Evolutionary conservation across 306 rosid genomes (phyloP).

Genomic region (Delonix regia): DNA sequence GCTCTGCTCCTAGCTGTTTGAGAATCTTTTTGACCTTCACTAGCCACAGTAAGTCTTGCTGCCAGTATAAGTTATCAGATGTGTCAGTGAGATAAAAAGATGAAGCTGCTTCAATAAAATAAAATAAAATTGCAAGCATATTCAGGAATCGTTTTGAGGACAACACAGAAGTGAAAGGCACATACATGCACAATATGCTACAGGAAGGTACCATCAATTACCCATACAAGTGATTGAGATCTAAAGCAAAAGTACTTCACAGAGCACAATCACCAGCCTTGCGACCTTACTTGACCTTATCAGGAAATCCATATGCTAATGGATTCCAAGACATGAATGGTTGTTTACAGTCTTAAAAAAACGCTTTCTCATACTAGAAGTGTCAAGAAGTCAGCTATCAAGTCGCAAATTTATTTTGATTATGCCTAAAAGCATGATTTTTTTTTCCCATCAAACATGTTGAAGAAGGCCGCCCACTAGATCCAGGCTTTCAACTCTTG

Average conservation of each 20-base stretch:
- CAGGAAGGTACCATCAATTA: background rate
- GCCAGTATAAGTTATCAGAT: slow-evolving; percentile 13
- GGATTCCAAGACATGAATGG: too few relatives aligned
- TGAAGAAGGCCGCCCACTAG: background rate
- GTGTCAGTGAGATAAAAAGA: background rate
- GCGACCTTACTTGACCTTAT: background rate
- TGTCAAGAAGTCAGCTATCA: too few relatives aligned
- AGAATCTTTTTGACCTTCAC: slow-evolving; percentile 52
- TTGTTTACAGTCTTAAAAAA: too few relatives aligned
- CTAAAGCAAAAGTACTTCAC: background rate
- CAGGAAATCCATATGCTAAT: too few relatives aligned
- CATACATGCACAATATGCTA: background rate
- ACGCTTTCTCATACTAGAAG: too few relatives aligned
- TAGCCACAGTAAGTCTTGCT: slow-evolving; percentile 63
- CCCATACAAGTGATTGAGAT: background rate
- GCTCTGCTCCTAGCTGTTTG: slow-evolving; percentile 47
- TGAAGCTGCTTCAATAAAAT: background rate
- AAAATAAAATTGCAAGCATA: background rate
- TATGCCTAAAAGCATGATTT: too few relatives aligned
- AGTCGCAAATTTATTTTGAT: too few relatives aligned
- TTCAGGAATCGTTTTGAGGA: background rate
- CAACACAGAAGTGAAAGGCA: background rate
- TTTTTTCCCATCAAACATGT: too few relatives aligned
- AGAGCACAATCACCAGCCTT: background rate
- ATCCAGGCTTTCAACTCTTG: too few relatives aligned